These are phyloP conservation scores for Endotrypanum monterogeii DNA, from an alignment of 208 protist species.

Conservation along the genomic window DNA sequence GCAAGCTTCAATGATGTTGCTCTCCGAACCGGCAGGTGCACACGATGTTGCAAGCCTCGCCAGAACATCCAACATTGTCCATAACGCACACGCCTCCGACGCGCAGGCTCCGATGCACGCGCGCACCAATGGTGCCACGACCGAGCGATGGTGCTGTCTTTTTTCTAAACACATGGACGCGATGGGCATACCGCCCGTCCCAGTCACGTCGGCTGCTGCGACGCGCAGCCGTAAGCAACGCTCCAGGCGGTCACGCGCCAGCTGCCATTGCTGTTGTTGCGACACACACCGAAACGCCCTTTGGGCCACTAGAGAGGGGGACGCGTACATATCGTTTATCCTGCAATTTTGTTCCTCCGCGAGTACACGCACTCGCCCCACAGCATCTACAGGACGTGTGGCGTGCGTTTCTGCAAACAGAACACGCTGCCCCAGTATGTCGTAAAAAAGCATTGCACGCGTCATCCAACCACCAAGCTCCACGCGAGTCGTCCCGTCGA, in stretches of 20 bases:
- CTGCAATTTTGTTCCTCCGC: conserved; percentile 43
- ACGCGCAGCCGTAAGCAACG: not conserved
- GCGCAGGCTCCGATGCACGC: conserved; percentile 9
- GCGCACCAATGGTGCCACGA: not conserved
- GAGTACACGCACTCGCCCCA: conserved; percentile 36
- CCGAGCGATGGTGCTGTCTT: not conserved
- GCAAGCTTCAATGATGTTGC: no score
- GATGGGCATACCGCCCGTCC: not conserved
- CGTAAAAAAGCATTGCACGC: conserved; percentile 80
- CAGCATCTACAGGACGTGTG: conserved; percentile 26
- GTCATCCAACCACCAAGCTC: conserved; percentile 39
- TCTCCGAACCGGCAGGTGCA: not conserved
- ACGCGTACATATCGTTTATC: not conserved
- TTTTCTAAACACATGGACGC: not conserved
- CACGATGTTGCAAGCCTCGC: not conserved
- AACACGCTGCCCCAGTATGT: conserved; percentile 67
- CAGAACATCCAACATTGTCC: conserved; percentile 19
- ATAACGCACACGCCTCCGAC: conserved; percentile 18
- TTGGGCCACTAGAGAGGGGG: not conserved
- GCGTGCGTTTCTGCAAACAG: conserved; percentile 81
- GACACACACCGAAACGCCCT: conserved; percentile 20
- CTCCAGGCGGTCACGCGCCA: not conserved
- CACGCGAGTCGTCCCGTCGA: conserved; percentile 6
- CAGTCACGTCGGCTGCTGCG: not conserved
- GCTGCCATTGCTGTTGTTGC: conserved; percentile 12